Conservation (phyloP, 371 early-diverging fungal species). For the Rhizoclosmatium hyalinum region DNA sequence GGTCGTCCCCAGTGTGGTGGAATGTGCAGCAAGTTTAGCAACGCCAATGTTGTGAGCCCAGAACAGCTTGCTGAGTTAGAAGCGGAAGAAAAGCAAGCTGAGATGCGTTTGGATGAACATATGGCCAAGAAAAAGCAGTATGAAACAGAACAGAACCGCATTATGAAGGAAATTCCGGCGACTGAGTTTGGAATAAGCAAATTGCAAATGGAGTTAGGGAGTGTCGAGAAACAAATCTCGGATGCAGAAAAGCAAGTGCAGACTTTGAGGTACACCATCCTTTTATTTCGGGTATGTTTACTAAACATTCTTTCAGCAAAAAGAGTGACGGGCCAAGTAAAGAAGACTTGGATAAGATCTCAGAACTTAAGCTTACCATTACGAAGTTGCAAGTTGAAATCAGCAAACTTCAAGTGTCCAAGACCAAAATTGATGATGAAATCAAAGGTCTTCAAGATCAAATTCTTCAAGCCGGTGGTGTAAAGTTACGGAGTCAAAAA, state of each 20-base stretch:
- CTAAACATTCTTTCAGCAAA: constrained; percentile 5
- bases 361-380: constrained; percentile 34
- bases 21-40: constrained; percentile 79
- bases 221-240: constrained; percentile 60
- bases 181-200: constrained; percentile 74
- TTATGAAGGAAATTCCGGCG: constrained; percentile 66
- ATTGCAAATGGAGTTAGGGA: constrained; percentile 69
- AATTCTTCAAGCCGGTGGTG: constrained; percentile 91
- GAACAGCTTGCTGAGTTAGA: constrained; percentile 23
- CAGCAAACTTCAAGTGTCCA: constrained; percentile 28
- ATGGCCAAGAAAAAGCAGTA: constrained; percentile 21
- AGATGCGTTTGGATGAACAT: constrained; percentile 36
- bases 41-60: constrained; percentile 50
- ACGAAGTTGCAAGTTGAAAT: constrained; percentile 25
- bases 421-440: constrained; percentile 43
- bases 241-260: constrained; percentile 67
- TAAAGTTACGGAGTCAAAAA: constrained; percentile 83
- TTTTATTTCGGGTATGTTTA: background rate
- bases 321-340: constrained; percentile 12
- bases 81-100: constrained; percentile 58
- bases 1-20: constrained; percentile 71
- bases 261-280: constrained; percentile 52
- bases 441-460: constrained; percentile 78
- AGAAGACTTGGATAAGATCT: constrained; percentile 40
- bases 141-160: constrained; percentile 55